Percentiles rank a stretch among this genome's conserved stretches.
Conservation (phyloP, 805 yeast species). For the Peterozyma xylosa region DNA sequence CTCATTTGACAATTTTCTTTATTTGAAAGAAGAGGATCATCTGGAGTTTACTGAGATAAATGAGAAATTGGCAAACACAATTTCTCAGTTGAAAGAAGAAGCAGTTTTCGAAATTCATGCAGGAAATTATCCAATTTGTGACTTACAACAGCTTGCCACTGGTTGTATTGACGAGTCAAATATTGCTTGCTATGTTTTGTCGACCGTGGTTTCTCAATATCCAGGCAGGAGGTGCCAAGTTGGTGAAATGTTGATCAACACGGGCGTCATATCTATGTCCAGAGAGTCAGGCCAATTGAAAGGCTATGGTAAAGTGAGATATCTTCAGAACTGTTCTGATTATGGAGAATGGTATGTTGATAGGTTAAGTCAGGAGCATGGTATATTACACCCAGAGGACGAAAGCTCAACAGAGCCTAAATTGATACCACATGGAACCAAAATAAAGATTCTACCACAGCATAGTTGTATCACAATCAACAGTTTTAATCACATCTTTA, state of each 20-base stretch:
- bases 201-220: slow-evolving; percentile 54
- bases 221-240: slow-evolving; percentile 40
- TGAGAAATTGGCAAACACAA: slow-evolving; percentile 10
- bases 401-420: slow-evolving; percentile 17
- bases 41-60: slow-evolving; percentile 10
- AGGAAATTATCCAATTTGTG: slow-evolving; percentile 73
- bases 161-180: slow-evolving; percentile 38
- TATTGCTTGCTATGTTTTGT: slow-evolving; percentile 46
- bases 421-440: slow-evolving; percentile 46
- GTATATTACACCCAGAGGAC: slow-evolving; percentile 48
- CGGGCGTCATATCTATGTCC: slow-evolving; percentile 66
- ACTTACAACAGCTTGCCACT: slow-evolving; percentile 72
- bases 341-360: slow-evolving; percentile 58
- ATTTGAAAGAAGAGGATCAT: slow-evolving; percentile 13
- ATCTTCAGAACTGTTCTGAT: slow-evolving; percentile 21
- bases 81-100: slow-evolving; percentile 14
- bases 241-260: slow-evolving; percentile 60
- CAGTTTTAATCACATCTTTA: slow-evolving; percentile 48
- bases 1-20: slow-evolving; percentile 30
- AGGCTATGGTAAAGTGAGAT: slow-evolving; percentile 49
- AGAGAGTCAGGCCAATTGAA: slow-evolving; percentile 55
- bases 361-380: slow-evolving; percentile 74
- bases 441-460: slow-evolving; percentile 54
- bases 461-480: slow-evolving; percentile 71
- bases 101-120: slow-evolving; percentile 66